phyloP scores from a whole-genome alignment of 2,329 filamentous ascomycete species.

The Dothiorella sarmentorum region DNA sequence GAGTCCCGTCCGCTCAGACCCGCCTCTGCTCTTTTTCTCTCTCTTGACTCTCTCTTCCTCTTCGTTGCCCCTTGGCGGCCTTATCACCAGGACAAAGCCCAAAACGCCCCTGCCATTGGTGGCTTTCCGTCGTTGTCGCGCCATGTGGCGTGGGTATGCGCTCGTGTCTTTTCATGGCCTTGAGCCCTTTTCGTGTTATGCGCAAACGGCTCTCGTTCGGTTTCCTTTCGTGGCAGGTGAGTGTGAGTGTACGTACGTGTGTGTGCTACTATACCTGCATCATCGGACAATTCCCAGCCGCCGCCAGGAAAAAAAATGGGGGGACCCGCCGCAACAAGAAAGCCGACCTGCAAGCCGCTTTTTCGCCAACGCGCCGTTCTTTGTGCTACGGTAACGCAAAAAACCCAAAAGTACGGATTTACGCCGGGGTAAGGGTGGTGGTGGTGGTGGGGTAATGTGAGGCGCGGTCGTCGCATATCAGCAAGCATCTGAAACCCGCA shows the following conservation, averaged over 20 bases:
- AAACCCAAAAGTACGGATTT: no score
- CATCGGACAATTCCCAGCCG: not conserved
- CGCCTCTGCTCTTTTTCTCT: not conserved
- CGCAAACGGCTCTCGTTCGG: not conserved
- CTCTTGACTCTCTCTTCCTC: not conserved
- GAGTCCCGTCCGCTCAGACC: no score
- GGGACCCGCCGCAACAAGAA: not conserved
- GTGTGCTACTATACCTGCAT: not conserved
- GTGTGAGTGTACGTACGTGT: no score
- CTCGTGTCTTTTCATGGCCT: no score
- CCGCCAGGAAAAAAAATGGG: not conserved
- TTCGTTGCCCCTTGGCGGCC: not conserved
- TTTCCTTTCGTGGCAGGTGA: not conserved
- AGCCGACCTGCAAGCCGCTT: slow-evolving; percentile 7
- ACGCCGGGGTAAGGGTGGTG: no score
- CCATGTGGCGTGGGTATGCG: no score
- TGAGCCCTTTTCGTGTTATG: not conserved
- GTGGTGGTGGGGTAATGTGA: no score
- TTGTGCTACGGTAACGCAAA: no score
- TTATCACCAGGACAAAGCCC: not conserved
- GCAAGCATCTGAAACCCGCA: slow-evolving; percentile 12
- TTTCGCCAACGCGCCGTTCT: slow-evolving; percentile 8
- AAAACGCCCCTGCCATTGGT: not conserved
- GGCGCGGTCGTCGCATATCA: no score
- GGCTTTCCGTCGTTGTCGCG: no score